Conservation (phyloP, 2,329 filamentous ascomycete genomes). For the Venturia nashicola region DNA sequence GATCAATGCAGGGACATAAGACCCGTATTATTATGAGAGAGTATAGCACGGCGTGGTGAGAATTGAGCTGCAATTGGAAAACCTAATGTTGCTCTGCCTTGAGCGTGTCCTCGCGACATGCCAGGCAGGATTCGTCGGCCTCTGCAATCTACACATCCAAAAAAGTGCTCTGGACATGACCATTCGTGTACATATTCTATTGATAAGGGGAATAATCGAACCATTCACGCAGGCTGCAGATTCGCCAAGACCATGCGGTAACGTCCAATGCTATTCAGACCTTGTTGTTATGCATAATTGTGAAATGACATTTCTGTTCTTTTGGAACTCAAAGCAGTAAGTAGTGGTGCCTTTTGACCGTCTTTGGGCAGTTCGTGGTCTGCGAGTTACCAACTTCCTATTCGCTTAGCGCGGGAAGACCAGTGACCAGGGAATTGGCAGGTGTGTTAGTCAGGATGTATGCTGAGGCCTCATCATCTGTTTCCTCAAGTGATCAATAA, state of each 20-base stretch:
- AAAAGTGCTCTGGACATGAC: too few species aligned
- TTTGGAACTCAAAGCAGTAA: not conserved
- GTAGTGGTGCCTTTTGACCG: not conserved
- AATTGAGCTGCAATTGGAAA: not conserved
- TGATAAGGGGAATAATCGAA: not conserved
- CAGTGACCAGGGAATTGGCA: not conserved
- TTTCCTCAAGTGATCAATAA: not conserved
- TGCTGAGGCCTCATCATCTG: not conserved
- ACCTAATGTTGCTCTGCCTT: not conserved
- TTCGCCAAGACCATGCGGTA: not conserved
- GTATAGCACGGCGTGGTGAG: not conserved
- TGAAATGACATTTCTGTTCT: not conserved
- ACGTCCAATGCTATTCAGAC: not conserved
- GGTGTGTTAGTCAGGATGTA: not conserved
- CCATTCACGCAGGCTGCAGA: not conserved
- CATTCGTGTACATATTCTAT: not conserved
- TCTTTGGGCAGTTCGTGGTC: not conserved
- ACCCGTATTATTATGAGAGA: not conserved
- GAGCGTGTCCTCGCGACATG: not conserved
- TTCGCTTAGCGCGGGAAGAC: not conserved
- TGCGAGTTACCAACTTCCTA: too few species aligned
- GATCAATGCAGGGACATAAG: not conserved
- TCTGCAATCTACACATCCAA: not conserved
- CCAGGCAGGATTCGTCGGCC: not conserved
- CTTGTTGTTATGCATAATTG: not conserved